phyloP scores from a whole-genome alignment of 2,329 filamentous ascomycete species.

The Scedosporium minutisporum region DNA sequence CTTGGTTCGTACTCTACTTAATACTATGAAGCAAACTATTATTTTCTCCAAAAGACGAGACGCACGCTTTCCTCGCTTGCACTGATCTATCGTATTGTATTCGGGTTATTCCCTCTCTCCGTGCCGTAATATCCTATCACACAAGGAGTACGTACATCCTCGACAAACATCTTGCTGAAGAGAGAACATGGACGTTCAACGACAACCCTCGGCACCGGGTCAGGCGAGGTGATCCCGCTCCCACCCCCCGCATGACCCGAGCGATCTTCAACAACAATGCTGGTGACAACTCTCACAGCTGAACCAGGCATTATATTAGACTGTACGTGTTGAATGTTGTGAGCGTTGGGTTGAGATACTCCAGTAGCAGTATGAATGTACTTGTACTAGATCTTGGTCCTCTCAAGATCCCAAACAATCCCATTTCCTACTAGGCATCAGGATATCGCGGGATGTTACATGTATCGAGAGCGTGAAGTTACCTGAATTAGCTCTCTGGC shows the following conservation, averaged over 20 bases:
- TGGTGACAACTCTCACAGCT: neutral
- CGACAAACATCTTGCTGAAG: neutral
- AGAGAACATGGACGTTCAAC: neutral
- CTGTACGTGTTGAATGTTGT: neutral
- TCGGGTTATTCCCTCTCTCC: neutral
- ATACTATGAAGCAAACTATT: no score
- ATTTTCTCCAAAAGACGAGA: no score
- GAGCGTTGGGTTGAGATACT: neutral
- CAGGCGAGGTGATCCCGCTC: constrained; percentile 5
- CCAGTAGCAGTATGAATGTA: no score
- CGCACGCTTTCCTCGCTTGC: no score
- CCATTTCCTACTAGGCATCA: no score
- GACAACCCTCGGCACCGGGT: neutral
- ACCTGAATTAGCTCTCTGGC: no score
- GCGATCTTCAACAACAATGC: neutral
- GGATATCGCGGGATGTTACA: no score
- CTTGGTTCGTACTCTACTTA: no score
- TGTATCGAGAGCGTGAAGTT: no score
- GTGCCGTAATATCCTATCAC: neutral
- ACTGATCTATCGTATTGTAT: no score
- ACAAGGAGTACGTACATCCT: neutral
- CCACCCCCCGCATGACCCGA: constrained; percentile 3
- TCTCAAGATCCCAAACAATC: no score
- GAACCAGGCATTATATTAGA: neutral
- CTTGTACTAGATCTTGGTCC: no score